A percentile compares a stretch with the other conserved stretches of the same genome.
Conservation (phyloP, 2,329 filamentous ascomycete species). For the Escovopsis sp. region DNA sequence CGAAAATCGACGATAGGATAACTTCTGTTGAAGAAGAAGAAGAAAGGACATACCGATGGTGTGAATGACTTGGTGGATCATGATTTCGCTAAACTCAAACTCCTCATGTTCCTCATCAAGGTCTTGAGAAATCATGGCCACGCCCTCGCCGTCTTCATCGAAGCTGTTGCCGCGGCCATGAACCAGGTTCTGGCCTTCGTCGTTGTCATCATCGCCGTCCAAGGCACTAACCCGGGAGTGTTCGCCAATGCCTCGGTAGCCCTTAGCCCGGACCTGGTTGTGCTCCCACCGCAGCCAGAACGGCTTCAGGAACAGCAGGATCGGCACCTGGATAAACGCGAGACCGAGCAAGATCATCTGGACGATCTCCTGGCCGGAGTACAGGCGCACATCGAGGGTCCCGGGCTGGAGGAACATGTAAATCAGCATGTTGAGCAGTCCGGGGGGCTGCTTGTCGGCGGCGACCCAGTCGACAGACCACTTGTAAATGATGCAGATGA, state of each 20-base stretch:
- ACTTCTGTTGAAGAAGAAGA: neutral
- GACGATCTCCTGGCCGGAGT: conserved; percentile 58
- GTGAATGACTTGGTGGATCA: conserved; percentile 99
- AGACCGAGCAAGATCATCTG: conserved; percentile 69
- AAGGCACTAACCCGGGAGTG: conserved; percentile 75
- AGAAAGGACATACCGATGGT: conserved; percentile 62
- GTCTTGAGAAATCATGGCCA: conserved; percentile 80
- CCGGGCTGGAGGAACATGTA: conserved; percentile 97
- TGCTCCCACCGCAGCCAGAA: conserved; percentile 90
- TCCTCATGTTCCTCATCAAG: conserved; percentile 80
- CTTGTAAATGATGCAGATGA: conserved; percentile 91
- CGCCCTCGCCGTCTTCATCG: conserved; percentile 60
- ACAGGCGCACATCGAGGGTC: conserved; percentile 56
- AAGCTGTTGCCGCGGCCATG: conserved; percentile 45
- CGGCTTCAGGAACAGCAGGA: conserved; percentile 88
- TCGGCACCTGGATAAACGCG: conserved; percentile 73
- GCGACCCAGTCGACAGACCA: conserved; percentile 78
- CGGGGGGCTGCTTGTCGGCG: conserved; percentile 55
- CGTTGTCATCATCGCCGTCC: conserved; percentile 73
- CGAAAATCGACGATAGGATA: too few relatives aligned
- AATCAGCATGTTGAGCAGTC: conserved; percentile 95
- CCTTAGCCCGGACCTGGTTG: conserved; percentile 72
- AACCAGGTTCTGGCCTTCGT: conserved; percentile 43
- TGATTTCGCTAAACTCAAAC: conserved; percentile 91
- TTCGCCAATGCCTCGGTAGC: conserved; percentile 89